phyloP scores from a whole-genome alignment of 2,329 filamentous ascomycete species.

The Alternaria gansuensis region DNA sequence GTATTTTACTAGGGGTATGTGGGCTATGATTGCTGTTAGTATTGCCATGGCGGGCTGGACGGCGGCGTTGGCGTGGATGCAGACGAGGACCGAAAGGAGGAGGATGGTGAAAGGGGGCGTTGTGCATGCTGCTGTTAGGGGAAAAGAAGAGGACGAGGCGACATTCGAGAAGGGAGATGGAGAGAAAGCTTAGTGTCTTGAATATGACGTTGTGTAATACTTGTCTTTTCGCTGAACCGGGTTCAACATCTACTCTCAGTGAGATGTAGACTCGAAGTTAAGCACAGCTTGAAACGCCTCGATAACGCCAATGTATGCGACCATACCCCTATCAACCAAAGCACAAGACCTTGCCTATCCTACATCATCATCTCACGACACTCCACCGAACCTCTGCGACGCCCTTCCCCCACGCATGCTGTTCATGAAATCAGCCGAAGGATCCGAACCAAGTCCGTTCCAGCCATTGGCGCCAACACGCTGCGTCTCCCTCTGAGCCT shows the following conservation, averaged over 20 bases:
- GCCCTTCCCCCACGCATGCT: constrained; percentile 75
- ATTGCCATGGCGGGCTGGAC: constrained; percentile 70
- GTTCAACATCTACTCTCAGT: background rate
- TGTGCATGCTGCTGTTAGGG: background rate
- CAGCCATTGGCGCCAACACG: constrained; percentile 61
- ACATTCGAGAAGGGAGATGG: background rate
- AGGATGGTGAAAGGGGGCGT: constrained; percentile 27
- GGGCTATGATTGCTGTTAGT: constrained; percentile 73
- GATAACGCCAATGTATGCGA: constrained; percentile 10
- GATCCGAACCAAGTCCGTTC: constrained; percentile 68
- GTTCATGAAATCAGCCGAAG: constrained; percentile 88
- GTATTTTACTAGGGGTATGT: constrained; percentile 74
- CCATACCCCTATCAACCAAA: constrained; percentile 1
- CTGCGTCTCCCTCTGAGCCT: constrained; percentile 81
- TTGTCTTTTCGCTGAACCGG: background rate
- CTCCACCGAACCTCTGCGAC: constrained; percentile 46
- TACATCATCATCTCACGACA: constrained; percentile 28
- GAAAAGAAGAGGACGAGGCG: constrained; percentile 1
- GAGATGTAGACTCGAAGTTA: background rate
- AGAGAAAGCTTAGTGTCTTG: constrained; percentile 4
- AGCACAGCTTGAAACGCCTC: constrained; percentile 5
- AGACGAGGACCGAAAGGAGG: constrained; percentile 52
- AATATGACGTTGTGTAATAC: background rate
- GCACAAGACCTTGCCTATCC: constrained; percentile 1
- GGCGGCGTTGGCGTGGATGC: constrained; percentile 60